Conservation (phyloP, 805 yeast genomes). For the Torulaspora gathmanii region DNA sequence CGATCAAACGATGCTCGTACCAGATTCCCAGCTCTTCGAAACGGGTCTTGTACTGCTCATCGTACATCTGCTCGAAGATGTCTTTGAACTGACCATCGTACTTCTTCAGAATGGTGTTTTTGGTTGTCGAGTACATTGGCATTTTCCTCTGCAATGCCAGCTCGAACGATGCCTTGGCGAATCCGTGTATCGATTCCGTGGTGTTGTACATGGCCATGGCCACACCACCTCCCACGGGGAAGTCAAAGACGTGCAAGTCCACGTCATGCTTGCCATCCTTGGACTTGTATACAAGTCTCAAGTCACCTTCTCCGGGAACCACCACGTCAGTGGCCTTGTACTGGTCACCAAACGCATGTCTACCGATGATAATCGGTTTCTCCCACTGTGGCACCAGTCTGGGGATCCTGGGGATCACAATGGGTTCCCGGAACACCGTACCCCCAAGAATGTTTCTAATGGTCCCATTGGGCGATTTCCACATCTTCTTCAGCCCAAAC, state of each 20-base stretch:
- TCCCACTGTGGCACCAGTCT: slow-evolving; percentile 89
- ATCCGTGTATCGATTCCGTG: slow-evolving; percentile 81
- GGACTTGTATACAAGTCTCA: slow-evolving; percentile 74
- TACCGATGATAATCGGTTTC: slow-evolving; percentile 91
- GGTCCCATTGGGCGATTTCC: slow-evolving; percentile 97
- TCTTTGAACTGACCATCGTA: slow-evolving; percentile 97
- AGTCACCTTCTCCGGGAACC: slow-evolving; percentile 71
- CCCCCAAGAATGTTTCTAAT: slow-evolving; percentile 94
- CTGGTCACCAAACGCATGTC: slow-evolving; percentile 97
- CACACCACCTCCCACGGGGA: slow-evolving; percentile 61
- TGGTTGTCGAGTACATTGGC: slow-evolving; percentile 83
- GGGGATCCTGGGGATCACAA: slow-evolving; percentile 84
- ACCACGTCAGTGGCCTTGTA: slow-evolving; percentile 88
- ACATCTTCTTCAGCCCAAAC: slow-evolving; percentile 88
- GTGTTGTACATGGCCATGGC: slow-evolving; percentile 95
- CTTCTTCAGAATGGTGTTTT: slow-evolving; percentile 88
- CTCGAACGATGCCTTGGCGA: slow-evolving; percentile 90
- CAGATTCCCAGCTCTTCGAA: slow-evolving; percentile 82
- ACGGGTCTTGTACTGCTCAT: slow-evolving; percentile 55
- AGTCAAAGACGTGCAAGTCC: slow-evolving; percentile 41
- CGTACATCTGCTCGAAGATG: slow-evolving; percentile 79
- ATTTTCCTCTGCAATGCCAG: slow-evolving; percentile 73
- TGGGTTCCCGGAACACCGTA: slow-evolving; percentile 95
- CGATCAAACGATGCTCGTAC: slow-evolving; percentile 95
- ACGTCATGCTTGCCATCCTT: slow-evolving; percentile 32